Percentiles rank a stretch among this genome's conserved stretches.
phyloP scores from a whole-genome alignment of 139 green algal genomes.

The Chlorella sp. region DNA sequence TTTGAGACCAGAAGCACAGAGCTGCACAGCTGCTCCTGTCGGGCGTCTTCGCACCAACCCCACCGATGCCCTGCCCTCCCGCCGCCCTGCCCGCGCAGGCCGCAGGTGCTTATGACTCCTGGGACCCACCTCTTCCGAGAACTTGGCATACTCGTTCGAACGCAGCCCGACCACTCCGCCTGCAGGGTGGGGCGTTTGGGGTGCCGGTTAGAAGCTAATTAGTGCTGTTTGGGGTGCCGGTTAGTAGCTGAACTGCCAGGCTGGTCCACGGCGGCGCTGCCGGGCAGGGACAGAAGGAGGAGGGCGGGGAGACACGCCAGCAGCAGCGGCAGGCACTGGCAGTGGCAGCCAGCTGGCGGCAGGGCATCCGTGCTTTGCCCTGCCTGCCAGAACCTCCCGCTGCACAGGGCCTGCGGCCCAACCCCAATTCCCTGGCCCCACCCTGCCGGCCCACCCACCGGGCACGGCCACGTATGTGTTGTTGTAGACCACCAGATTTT shows the following conservation, averaged over 20 bases:
- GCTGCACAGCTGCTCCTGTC: not conserved
- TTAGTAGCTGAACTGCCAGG: not conserved
- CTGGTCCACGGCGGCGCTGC: too few relatives aligned
- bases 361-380: not conserved
- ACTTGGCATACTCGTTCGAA: not conserved
- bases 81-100: too few relatives aligned
- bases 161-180: slow-evolving; percentile 8
- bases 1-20: not conserved
- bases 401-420: too few relatives aligned
- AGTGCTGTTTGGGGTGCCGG: not conserved
- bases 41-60: too few relatives aligned
- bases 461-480: slow-evolving; percentile 21
- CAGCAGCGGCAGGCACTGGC: too few relatives aligned
- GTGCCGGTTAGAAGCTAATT: not conserved
- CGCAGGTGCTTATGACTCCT: not conserved
- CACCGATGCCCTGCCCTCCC: not conserved
- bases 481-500: slow-evolving; percentile 66
- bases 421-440: not conserved
- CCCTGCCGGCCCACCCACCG: not conserved
- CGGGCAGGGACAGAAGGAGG: too few relatives aligned
- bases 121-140: not conserved
- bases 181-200: not conserved
- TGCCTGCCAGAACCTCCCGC: not conserved
- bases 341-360: too few relatives aligned
- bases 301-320: too few relatives aligned